Base-by-base conservation (phyloP, 805 yeast species). In the Zygosaccharomyces siamensis region DNA sequence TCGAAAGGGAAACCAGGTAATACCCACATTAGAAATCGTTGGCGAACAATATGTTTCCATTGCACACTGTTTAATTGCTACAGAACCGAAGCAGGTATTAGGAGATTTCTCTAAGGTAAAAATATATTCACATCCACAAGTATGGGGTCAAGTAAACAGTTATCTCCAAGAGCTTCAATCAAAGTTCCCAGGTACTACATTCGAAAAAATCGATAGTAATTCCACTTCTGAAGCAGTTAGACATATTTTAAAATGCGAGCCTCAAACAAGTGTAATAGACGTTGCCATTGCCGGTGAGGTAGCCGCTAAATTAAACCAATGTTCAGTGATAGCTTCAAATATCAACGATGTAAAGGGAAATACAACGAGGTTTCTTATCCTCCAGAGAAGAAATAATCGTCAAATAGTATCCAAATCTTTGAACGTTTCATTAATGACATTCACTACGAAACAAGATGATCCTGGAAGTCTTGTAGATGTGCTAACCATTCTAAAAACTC, bases 51-150 rank as follows among this genome's bases (percentile, higher is more conserved):
- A 80, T 60, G 97, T 92, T 1, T 66, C 84, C 1, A 87, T 92
- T 50, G 84, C 81, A 49, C 98, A 93, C 69, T 84, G 84, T 63
- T 72, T 92, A 24, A 56, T 67, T n/a, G 44, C 62, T 3, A 46
- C 63, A 0, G 33, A 71, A 5, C 83, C 51, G 68, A 83, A 53
- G 10, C 43, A 61, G 40, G 73, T 72, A 30, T 55, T 84, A 3
- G 54, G 64, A 1, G 43, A 48, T 11, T 58, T 51, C 23, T 63
- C 76, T 12, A 63, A 73, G 11, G 76, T 89, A 45, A 77, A 74
- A 28, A 76, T 92, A 16, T 87, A 86, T 69, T 86, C 97, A 3
- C 99, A 92, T 67, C 97, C 99, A 1, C 99, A 92, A 66, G 99
- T 90, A 0, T 92, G 99, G 99, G 95, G 97, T 7, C 99, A 92